Evolutionary conservation across 768 basidiomycete species (phyloP), one percentile per base, ranked within the genome.

Genomic region (Mycena vulgaris): DNA sequence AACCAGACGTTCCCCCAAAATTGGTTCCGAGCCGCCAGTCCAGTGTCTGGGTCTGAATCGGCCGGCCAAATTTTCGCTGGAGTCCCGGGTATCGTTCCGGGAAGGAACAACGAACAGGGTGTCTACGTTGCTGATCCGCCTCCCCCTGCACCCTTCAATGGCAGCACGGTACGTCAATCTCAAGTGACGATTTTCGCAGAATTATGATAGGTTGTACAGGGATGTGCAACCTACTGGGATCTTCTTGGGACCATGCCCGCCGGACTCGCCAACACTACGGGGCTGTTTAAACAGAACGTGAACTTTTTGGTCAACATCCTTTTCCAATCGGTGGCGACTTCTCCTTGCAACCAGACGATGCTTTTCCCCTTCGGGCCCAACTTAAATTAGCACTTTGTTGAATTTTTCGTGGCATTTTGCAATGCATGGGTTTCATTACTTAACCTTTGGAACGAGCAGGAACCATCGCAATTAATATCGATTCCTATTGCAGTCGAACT

Each of bases 1-100:
- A 67, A 71, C 52, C 65, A 71, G 42, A 71, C 53, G 10, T 71
- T 70, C 57, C 69, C 69, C 4, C 27, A 60, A 35, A 66, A 66
- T n/a, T 70, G 69, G 69, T 48, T 42, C 58, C 63, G 64, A 14
- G 33, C 69, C 2, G 51, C 56, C 21, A 48, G 28, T 31, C 63
- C 57, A 19, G 57, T 70, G n/a, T 28, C 63, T 16, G 63, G 47
- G 25, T 21, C 63, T 16, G 39, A 25, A 23, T 35, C 33, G 14
- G 62, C 52, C 37, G 64, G 47, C n/a, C 37, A 37, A 62, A 47
- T 58, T 37, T 31, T 9, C 31, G 47, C 49, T 27, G 56, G 37
- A n/a, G 49, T 66, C 35, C 35, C 35, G 8, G 56, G 23, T 47
- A 6, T 47, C 19, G 35, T 57, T 48, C 65, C 69, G 11, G 69